Evolutionary conservation across 1,139 yeast genomes (phyloP).

Genomic region (Geotrichum citri-aurantii): DNA sequence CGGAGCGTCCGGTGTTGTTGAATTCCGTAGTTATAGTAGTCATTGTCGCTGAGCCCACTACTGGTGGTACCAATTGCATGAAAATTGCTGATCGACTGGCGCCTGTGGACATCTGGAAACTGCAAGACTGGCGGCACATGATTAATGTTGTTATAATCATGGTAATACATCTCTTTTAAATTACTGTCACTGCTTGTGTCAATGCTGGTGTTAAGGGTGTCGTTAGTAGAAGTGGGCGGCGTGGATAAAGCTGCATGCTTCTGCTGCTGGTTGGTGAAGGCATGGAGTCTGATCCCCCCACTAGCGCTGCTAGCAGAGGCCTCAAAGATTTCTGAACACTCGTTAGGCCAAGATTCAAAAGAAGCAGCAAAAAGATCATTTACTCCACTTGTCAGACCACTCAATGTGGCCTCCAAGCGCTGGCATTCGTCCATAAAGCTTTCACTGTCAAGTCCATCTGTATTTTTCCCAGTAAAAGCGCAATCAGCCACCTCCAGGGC

Average conservation of each 20-base stretch:
- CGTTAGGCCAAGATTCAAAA: background rate
- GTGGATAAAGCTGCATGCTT: background rate
- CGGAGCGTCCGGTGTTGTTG: constrained; percentile 1
- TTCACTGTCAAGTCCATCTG: constrained; percentile 18
- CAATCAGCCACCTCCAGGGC: constrained; percentile 23
- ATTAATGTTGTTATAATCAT: background rate
- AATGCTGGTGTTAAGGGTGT: background rate
- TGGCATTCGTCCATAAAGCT: constrained; percentile 18
- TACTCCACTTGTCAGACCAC: constrained; percentile 1
- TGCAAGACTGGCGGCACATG: background rate
- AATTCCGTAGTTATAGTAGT: background rate
- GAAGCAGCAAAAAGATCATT: background rate
- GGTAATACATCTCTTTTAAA: background rate
- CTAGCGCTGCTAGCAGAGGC: background rate
- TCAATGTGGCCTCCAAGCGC: constrained; percentile 22
- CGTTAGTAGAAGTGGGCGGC: background rate
- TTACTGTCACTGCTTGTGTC: constrained; percentile 15
- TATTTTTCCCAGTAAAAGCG: constrained; percentile 20
- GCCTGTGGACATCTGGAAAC: background rate
- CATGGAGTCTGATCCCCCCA: background rate
- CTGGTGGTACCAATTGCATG: constrained; percentile 2
- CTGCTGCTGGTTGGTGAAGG: background rate
- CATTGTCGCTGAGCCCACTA: background rate
- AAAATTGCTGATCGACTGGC: background rate
- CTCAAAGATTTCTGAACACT: background rate